Evolutionary conservation across 129 eudicot genomes (phyloP).

Genomic region (Arctium lappa): DNA sequence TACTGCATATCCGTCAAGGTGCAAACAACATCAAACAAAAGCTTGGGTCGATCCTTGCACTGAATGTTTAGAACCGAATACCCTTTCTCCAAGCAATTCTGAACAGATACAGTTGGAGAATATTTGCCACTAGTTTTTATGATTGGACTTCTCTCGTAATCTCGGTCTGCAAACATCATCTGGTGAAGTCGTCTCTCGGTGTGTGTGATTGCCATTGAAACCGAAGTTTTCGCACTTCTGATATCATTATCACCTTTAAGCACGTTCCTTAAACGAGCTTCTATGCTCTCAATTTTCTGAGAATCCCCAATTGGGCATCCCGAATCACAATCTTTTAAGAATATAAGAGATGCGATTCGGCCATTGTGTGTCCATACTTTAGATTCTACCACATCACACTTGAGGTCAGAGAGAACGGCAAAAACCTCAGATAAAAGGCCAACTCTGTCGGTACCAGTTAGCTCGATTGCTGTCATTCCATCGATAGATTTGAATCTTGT

Average conservation of each 20-base stretch:
- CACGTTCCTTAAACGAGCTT: slow-evolving; percentile 56
- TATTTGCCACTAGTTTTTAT: slow-evolving; percentile 35
- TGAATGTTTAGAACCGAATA: slow-evolving; percentile 71
- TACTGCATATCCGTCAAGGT: slow-evolving; percentile 83
- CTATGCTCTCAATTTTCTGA: slow-evolving; percentile 49
- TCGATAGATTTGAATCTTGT: slow-evolving; percentile 36
- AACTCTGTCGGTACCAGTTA: slow-evolving; percentile 80
- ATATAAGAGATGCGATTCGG: slow-evolving; percentile 73
- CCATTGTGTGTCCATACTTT: slow-evolving; percentile 95
- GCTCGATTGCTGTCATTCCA: slow-evolving; percentile 73
- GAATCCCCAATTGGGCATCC: slow-evolving; percentile 64
- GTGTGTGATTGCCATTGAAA: slow-evolving; percentile 68
- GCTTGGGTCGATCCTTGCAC: slow-evolving; percentile 82
- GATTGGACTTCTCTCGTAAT: slow-evolving; percentile 54
- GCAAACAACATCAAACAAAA: slow-evolving; percentile 80
- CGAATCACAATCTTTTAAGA: slow-evolving; percentile 64
- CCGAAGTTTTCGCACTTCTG: slow-evolving; percentile 65
- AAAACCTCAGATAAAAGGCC: slow-evolving; percentile 85
- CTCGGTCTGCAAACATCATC: slow-evolving; percentile 86
- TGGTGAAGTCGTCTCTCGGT: slow-evolving; percentile 93
- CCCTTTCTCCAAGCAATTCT: slow-evolving; percentile 64
- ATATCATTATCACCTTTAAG: slow-evolving; percentile 86
- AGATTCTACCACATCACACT: slow-evolving; percentile 70
- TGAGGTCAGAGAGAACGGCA: slow-evolving; percentile 68
- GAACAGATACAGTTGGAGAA: slow-evolving; percentile 55